Conservation (phyloP, 192 early-diverging fungal species). For the Gaertneriomyces sp. region DNA sequence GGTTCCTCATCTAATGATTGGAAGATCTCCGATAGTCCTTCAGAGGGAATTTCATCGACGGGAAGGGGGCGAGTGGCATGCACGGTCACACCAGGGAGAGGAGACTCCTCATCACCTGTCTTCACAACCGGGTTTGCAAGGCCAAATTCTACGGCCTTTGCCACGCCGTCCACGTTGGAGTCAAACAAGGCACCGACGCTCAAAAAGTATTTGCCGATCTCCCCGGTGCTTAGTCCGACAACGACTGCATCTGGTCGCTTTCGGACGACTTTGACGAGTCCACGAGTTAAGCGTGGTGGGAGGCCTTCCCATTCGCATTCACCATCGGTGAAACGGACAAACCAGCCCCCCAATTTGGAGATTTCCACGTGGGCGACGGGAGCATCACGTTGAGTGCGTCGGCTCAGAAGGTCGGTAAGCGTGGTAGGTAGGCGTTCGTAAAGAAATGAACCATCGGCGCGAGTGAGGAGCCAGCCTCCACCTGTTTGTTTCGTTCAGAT, state of each 20-base stretch:
- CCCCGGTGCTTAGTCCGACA: conserved; percentile 23
- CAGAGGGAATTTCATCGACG: not conserved
- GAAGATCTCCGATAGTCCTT: conserved; percentile 12
- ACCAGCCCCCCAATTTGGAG: conserved; percentile 39
- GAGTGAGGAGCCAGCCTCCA: conserved; percentile 30
- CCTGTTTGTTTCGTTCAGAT: not conserved
- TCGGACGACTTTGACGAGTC: conserved; percentile 25
- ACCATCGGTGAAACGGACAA: conserved; percentile 32
- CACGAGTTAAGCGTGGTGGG: conserved; percentile 20
- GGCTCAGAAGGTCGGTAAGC: conserved; percentile 23
- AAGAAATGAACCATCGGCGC: conserved; percentile 26
- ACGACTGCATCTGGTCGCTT: conserved; percentile 20
- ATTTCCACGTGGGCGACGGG: conserved; percentile 27
- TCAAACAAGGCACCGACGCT: conserved; percentile 21
- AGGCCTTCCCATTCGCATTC: conserved; percentile 38
- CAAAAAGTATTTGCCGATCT: conserved; percentile 25
- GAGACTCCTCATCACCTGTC: not conserved
- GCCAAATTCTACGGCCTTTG: conserved; percentile 1
- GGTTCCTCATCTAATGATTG: conserved; percentile 9
- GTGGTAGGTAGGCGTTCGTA: conserved; percentile 34
- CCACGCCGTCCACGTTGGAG: conserved; percentile 6
- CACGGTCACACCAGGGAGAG: conserved; percentile 13
- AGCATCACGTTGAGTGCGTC: conserved; percentile 18
- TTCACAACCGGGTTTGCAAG: not conserved
- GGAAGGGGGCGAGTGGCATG: conserved; percentile 12